Base-by-base conservation (phyloP, 2,329 filamentous ascomycete species). In the Cladophialophora psammophila region DNA sequence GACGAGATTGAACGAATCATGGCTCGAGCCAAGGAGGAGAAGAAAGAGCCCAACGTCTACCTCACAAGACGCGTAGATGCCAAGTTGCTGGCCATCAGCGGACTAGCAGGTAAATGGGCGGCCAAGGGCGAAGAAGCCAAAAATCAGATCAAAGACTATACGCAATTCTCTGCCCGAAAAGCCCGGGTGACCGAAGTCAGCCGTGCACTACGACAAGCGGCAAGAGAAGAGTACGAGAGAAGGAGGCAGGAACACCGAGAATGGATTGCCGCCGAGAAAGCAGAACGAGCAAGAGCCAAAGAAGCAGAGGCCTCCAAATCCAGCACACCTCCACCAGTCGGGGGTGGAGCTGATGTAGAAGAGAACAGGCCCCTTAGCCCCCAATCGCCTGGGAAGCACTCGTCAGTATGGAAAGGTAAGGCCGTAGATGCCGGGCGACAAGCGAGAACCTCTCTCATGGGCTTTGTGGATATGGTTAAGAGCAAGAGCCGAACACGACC, bases 1-100 rank as follows among this genome's bases (percentile, higher is more conserved):
- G 87, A 91, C 68, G 92, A 97, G 79, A 87, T 95, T 34, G 86
- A 90, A 66, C 86, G 90, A 15, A 94, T 97, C 73, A 79, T 86
- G 35, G 78, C 81, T 69, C 72, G 74, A 59, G 78, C 73, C n/a
- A 71, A 76, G 18, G 75, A 75, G 31, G 72, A 75, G 32, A 74
- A 74, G 60, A 75, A 80, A 69, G 74, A 77, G 38, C 83, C 88
- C 0, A 88, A 84, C 18, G 82, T 91, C 15, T 91, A 90, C 72
- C 75, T 86, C 31, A 86, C 80, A 0, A 78, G 84, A 35, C 78
- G 84, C 20, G 82, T 86, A 5, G 83, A 86, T 64, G 78, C 75
- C 2, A 79, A 75, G 69, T 60, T 74, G 53, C 60, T 74, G 55
- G 68, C 71, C 10, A 69, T 74, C 45, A 73, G 72, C 50, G 72